Conservation (phyloP, 495 filamentous ascomycete genomes). For the Margaritispora aquatica region DNA sequence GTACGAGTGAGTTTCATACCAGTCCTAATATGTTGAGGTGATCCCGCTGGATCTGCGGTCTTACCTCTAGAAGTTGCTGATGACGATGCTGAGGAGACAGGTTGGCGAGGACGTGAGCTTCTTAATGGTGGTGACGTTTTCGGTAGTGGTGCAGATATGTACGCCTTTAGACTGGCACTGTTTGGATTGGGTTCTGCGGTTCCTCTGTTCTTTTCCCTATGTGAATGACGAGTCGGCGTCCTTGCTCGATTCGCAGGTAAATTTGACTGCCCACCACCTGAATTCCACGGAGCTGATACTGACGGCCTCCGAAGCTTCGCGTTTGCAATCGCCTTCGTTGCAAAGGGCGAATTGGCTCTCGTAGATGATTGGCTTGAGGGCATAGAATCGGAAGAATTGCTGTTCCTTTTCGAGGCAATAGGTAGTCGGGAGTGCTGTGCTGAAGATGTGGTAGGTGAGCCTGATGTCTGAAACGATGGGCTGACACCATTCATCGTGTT, state of each 20-base stretch:
- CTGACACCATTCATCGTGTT: slow-evolving; percentile 20
- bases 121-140: slow-evolving; percentile 64
- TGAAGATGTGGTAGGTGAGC: slow-evolving; percentile 19
- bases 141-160: slow-evolving; percentile 40
- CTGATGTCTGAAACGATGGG: slow-evolving; percentile 22
- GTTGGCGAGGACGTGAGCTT: slow-evolving; percentile 75
- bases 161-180: slow-evolving; percentile 44
- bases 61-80: slow-evolving; percentile 58
- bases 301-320: slow-evolving; percentile 36
- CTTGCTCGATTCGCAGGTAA: slow-evolving; percentile 31
- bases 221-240: slow-evolving; percentile 29
- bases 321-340: slow-evolving; percentile 31
- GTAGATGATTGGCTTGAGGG: slow-evolving; percentile 38
- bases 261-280: slow-evolving; percentile 15
- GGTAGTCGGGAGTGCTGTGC: slow-evolving; percentile 20
- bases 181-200: slow-evolving; percentile 17
- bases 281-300: neutral
- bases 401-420: slow-evolving; percentile 29
- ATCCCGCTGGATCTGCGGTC: slow-evolving; percentile 34
- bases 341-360: slow-evolving; percentile 43
- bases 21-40: slow-evolving; percentile 20
- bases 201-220: slow-evolving; percentile 22
- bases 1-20: slow-evolving; percentile 30
- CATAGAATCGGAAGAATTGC: slow-evolving; percentile 31
- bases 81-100: slow-evolving; percentile 68